phyloP scores from a whole-genome alignment of 768 basidiomycete genomes.

The Filobasidium floriforme region DNA sequence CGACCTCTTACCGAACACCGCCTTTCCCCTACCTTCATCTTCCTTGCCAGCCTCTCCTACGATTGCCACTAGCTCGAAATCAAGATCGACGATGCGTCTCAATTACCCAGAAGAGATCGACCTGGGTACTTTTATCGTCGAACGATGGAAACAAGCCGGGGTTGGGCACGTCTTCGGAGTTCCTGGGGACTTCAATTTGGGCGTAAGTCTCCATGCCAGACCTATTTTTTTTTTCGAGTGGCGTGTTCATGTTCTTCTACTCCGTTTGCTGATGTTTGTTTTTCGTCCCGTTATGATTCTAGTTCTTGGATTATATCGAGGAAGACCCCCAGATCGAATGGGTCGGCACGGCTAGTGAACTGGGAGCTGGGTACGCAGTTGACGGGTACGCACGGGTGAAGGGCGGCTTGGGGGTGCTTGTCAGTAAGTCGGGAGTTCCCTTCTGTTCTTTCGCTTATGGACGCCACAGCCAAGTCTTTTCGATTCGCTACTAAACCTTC shows the following conservation, averaged over 20 bases:
- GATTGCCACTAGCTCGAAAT: neutral
- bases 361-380: conserved; percentile 82
- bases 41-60: too few species aligned
- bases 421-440: conserved; percentile 12
- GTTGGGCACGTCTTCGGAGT: conserved; percentile 70
- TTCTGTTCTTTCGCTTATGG: neutral
- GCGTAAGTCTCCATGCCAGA: neutral
- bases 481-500: too few species aligned
- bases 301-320: conserved; percentile 63
- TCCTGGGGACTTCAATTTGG: conserved; percentile 75
- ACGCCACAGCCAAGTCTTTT: too few species aligned
- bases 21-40: too few species aligned
- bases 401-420: conserved; percentile 48
- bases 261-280: too few species aligned
- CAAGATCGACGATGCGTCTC: neutral
- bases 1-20: too few species aligned
- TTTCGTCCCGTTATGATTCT: too few species aligned
- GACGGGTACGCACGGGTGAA: conserved; percentile 90
- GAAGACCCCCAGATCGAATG: conserved; percentile 69
- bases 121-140: conserved; percentile 42
- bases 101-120: conserved; percentile 26
- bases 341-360: conserved; percentile 77
- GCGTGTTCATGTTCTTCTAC: too few species aligned
- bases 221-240: neutral
- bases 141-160: conserved; percentile 39